A percentile compares a stretch with the other conserved stretches of the same genome.
These are phyloP conservation scores for Solanum virginianum DNA, from an alignment of 257 asterid species.

Conservation along the genomic window DNA sequence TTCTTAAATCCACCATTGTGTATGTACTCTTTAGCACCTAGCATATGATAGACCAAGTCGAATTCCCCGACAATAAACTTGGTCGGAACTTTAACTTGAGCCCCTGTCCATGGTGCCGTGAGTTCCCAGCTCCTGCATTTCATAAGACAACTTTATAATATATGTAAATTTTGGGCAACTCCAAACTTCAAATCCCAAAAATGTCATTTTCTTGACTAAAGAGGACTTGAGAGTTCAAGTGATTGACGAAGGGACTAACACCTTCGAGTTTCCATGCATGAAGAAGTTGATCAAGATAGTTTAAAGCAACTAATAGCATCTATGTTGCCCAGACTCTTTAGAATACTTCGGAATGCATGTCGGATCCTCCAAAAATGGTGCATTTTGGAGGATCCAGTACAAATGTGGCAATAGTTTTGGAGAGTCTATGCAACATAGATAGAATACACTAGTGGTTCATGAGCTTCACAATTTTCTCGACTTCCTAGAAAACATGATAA, in stretches of 20 bases:
- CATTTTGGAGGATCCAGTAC: too few species aligned
- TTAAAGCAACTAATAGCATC: not conserved
- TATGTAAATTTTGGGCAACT: not conserved
- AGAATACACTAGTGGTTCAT: not conserved
- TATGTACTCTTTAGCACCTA: constrained; percentile 7
- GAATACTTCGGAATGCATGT: not conserved
- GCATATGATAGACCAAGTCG: constrained; percentile 5
- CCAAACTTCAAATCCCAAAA: not conserved
- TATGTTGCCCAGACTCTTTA: not conserved
- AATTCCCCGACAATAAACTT: constrained; percentile 7
- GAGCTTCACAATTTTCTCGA: not conserved
- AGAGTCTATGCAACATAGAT: too few species aligned
- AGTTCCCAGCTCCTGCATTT: constrained; percentile 11
- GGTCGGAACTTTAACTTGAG: constrained; percentile 11
- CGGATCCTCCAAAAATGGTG: too few species aligned
- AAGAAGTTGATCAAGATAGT: not conserved
- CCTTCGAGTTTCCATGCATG: not conserved
- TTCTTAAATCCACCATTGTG: constrained; percentile 8
- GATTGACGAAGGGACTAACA: not conserved
- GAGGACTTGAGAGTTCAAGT: not conserved
- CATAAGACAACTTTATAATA: not conserved
- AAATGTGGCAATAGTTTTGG: too few species aligned
- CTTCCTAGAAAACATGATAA: not conserved
- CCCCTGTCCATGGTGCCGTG: constrained; percentile 14
- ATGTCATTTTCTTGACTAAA: not conserved